These are phyloP conservation scores for Ciborinia camelliae DNA, from an alignment of 2,329 filamentous ascomycete species.

Conservation along the genomic window DNA sequence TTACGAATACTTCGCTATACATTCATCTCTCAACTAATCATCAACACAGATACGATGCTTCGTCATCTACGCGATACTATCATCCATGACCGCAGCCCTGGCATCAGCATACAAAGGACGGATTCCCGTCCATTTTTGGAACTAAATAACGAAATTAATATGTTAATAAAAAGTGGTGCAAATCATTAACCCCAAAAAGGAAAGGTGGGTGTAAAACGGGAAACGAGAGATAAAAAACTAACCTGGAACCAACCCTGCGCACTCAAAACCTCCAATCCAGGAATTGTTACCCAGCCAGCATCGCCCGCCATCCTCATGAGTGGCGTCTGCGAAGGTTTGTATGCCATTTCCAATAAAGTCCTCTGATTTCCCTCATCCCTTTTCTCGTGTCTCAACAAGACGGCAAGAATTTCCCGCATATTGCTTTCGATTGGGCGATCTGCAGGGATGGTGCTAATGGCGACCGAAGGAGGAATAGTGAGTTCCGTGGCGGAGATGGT, in stretches of 20 bases:
- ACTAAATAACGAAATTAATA: conserved; percentile 48
- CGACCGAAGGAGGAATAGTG: conserved; percentile 59
- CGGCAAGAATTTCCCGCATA: conserved; percentile 62
- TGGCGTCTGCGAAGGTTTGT: conserved; percentile 80
- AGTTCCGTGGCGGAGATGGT: conserved; percentile 50
- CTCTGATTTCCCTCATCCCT: conserved; percentile 40
- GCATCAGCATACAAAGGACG: conserved; percentile 68
- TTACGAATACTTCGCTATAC: background rate
- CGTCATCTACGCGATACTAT: conserved; percentile 6
- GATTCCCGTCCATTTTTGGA: conserved; percentile 82
- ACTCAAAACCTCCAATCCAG: conserved; percentile 83
- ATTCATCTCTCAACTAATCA: background rate
- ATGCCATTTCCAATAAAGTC: conserved; percentile 91
- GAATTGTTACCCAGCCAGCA: conserved; percentile 76
- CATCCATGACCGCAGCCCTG: conserved; percentile 53
- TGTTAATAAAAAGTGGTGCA: conserved; percentile 18
- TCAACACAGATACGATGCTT: background rate
- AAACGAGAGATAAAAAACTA: conserved; percentile 39
- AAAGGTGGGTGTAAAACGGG: background rate
- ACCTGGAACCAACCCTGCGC: conserved; percentile 89
- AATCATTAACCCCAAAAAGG: conserved; percentile 26
- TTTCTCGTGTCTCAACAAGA: conserved; percentile 46
- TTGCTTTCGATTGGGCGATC: conserved; percentile 74
- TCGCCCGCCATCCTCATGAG: conserved; percentile 80
- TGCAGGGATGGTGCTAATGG: conserved; percentile 87